Base-by-base conservation (phyloP, 495 filamentous ascomycete genomes). In the Aspergillus nanangensis region DNA sequence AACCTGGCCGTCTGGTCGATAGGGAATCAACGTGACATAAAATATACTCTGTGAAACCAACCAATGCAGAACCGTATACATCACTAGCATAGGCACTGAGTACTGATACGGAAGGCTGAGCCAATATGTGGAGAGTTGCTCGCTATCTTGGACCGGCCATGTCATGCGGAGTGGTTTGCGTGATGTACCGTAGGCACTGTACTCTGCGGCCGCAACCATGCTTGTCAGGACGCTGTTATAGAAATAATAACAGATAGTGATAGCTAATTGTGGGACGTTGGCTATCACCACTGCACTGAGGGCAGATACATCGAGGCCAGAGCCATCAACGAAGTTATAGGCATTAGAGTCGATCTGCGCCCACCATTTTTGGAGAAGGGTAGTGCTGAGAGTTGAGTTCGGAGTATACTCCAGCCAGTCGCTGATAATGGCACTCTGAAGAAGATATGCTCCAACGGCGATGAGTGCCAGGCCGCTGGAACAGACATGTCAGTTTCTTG, bases 131-230 rank as follows among this genome's bases (percentile, higher is more conserved):
- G 67, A 64, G 0, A 57, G 57, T 46, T 76, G 72, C 44, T 77
- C 67, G 2, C 50, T 48, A 1, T 64, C 64, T 31, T 53, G 45
- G 0, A 33, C 19, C 4, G 72, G 71, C 17, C 58, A 52, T 1
- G 75, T 71, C 2, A 80, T 72, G 4, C 78, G 63, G 0, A 81
- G 61, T 1, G 53, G 37, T 41, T 67, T 69, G 8, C 57, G 47
- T 2, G 31, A 19, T 7, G 25, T 34, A 0, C 62, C 61, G 24
- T 61, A 68, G 0, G 47, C 41, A 24, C 41, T 55, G 51, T 65
- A 74, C 45, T 76, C 57, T 3, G 57, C 14, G 7, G 56, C 58
- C 14, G 60, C 45, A 23, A 74, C 53, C 71, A 78, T 72, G 38
- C 48, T 42, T 23, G 66, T 67, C 19, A 69, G 45, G 4, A 72